These are phyloP conservation scores for Cryphonectria carpinicola DNA, from an alignment of 2,329 filamentous ascomycete species.

Conservation along the genomic window DNA sequence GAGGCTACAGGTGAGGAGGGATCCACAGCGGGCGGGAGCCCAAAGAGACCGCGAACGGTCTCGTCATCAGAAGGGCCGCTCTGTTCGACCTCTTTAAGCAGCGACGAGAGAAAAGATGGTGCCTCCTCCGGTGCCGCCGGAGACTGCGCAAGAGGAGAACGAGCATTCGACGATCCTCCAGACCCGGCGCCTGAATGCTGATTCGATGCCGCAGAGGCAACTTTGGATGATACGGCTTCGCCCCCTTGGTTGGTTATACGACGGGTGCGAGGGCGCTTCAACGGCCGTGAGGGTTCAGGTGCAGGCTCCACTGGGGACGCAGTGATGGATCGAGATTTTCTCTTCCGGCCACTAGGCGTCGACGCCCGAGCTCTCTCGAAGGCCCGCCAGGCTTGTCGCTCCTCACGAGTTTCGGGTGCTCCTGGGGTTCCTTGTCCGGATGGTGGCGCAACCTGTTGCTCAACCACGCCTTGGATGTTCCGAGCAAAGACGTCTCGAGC, in stretches of 20 bases:
- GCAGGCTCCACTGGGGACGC: slow-evolving; percentile 70
- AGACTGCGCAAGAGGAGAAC: slow-evolving; percentile 32
- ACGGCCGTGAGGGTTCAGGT: slow-evolving; percentile 76
- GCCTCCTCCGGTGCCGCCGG: slow-evolving; percentile 49
- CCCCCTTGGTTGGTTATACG: slow-evolving; percentile 58
- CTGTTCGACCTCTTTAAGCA: slow-evolving; percentile 85
- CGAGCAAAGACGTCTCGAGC: slow-evolving; percentile 73
- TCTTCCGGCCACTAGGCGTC: slow-evolving; percentile 65
- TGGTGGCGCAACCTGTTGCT: slow-evolving; percentile 49
- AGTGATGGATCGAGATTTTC: slow-evolving; percentile 72
- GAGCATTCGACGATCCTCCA: slow-evolving; percentile 29
- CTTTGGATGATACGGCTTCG: slow-evolving; percentile 48
- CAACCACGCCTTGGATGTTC: slow-evolving; percentile 59
- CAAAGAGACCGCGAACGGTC: slow-evolving; percentile 46
- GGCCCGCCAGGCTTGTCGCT: slow-evolving; percentile 85
- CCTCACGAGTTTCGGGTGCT: slow-evolving; percentile 70
- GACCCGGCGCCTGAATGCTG: slow-evolving; percentile 27
- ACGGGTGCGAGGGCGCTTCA: slow-evolving; percentile 85
- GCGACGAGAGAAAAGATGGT: slow-evolving; percentile 82
- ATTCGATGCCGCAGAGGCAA: slow-evolving; percentile 29
- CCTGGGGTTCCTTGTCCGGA: slow-evolving; percentile 51
- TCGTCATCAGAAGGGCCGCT: slow-evolving; percentile 63
- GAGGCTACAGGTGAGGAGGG: slow-evolving; percentile 54
- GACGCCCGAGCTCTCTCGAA: slow-evolving; percentile 76
- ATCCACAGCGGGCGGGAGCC: slow-evolving; percentile 38